Evolutionary conservation across 2,329 filamentous ascomycete genomes (phyloP).

Genomic region (Fusarium cyanostomum): DNA sequence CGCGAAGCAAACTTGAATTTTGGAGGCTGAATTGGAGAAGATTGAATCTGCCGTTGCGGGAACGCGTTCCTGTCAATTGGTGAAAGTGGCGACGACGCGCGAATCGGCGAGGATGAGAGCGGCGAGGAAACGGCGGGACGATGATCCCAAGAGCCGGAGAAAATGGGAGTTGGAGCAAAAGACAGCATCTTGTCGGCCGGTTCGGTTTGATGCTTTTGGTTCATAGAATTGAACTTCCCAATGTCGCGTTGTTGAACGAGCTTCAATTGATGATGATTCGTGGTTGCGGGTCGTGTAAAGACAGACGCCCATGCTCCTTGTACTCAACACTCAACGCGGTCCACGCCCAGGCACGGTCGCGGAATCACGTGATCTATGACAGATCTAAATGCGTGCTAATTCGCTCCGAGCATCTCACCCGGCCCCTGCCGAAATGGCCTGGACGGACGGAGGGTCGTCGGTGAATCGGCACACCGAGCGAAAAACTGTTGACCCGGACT

Average conservation of each 20-base stretch:
- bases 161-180: constrained; percentile 54
- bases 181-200: constrained; percentile 51
- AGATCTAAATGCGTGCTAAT: constrained; percentile 12
- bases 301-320: constrained; percentile 10
- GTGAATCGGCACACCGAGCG: constrained; percentile 41
- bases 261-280: constrained; percentile 8
- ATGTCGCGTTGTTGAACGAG: constrained; percentile 1
- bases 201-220: constrained; percentile 46
- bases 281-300: constrained; percentile 31
- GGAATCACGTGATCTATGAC: constrained; percentile 44
- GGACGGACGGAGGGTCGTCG: constrained; percentile 41
- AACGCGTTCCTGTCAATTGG: constrained; percentile 55
- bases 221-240: constrained; percentile 38
- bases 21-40: constrained; percentile 54
- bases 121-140: constrained; percentile 58
- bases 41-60: constrained; percentile 55
- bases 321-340: constrained; percentile 37
- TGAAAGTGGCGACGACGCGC: constrained; percentile 60
- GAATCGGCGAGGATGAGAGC: constrained; percentile 65
- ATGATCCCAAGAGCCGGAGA: constrained; percentile 56
- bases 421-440: constrained; percentile 40
- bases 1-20: constrained; percentile 64
- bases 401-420: constrained; percentile 33
- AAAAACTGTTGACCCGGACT: constrained; percentile 39
- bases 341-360: constrained; percentile 40